Evolutionary conservation across 352 stramenopile genomes (phyloP).

Genomic region (Blastocystis sp.): DNA sequence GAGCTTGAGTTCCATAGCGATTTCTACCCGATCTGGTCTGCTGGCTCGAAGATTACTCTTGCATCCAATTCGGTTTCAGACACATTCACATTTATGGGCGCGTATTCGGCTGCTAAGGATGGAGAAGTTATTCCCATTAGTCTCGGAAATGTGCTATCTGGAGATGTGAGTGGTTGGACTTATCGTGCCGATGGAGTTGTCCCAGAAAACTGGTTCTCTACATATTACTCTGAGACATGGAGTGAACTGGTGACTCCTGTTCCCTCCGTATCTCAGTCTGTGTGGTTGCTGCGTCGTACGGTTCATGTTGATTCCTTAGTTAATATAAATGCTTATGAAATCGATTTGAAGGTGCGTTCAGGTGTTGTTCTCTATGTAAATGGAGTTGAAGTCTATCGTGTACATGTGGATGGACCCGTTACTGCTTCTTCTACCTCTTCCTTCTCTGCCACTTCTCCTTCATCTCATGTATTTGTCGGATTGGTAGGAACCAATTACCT

Average conservation of each 20-base stretch:
- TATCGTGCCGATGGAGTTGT: constrained; percentile 3
- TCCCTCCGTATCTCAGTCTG: background rate
- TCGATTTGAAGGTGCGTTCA: background rate
- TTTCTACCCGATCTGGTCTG: background rate
- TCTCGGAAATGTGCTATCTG: background rate
- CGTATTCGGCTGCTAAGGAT: background rate
- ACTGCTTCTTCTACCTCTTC: background rate
- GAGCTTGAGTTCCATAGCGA: background rate
- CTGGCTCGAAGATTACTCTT: background rate
- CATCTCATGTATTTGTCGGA: background rate
- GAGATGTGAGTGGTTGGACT: background rate
- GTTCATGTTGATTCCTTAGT: background rate
- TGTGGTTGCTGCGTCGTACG: background rate
- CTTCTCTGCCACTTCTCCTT: background rate
- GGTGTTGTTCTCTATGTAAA: constrained; percentile 24
- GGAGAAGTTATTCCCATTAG: background rate
- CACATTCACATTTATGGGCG: background rate
- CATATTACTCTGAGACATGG: background rate
- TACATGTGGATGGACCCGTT: background rate
- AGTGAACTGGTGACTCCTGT: background rate
- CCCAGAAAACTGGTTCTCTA: background rate
- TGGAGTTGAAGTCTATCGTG: background rate
- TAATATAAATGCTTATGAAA: background rate
- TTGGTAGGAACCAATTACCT: constrained; percentile 3
- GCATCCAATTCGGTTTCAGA: background rate